A percentile compares a stretch with the other conserved stretches of the same genome.
Conservation (phyloP, 345 rosid species). For the Streptanthus diversifolius region DNA sequence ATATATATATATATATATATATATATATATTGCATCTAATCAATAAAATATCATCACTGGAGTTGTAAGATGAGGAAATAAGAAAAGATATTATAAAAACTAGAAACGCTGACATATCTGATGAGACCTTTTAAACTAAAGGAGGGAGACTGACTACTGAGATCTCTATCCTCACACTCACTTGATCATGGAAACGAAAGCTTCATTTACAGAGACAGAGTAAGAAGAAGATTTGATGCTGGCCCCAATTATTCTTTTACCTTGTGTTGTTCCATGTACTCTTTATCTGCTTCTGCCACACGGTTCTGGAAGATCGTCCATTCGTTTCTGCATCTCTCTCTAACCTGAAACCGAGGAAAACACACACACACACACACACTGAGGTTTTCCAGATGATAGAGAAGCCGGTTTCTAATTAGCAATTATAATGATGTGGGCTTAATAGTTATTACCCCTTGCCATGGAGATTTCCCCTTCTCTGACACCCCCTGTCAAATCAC, state of each 20-base stretch:
- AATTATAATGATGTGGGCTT: conserved; percentile 7
- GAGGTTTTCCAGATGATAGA: neutral
- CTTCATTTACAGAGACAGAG: conserved; percentile 26
- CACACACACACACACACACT: conserved; percentile 7
- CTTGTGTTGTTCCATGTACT: conserved; percentile 32
- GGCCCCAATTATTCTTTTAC: neutral
- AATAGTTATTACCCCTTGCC: conserved; percentile 90
- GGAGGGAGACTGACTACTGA: neutral
- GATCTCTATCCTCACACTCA: conserved; percentile 21
- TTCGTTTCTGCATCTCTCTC: conserved; percentile 72
- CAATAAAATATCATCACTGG: neutral
- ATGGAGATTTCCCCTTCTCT: conserved; percentile 65
- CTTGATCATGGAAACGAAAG: conserved; percentile 27
- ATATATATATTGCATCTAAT: conserved; percentile 4
- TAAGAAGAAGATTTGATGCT: neutral
- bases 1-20: no score
- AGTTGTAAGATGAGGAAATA: neutral
- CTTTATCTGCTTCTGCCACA: conserved; percentile 58
- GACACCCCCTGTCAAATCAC: conserved; percentile 54
- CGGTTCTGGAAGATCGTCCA: conserved; percentile 82
- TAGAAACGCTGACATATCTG: conserved; percentile 1
- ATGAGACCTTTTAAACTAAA: conserved; percentile 8
- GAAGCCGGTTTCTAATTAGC: neutral
- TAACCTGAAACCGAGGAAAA: conserved; percentile 47
- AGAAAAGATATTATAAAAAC: neutral